Conservation (phyloP, 2,329 filamentous ascomycete genomes). For the Apiospora hydei region DNA sequence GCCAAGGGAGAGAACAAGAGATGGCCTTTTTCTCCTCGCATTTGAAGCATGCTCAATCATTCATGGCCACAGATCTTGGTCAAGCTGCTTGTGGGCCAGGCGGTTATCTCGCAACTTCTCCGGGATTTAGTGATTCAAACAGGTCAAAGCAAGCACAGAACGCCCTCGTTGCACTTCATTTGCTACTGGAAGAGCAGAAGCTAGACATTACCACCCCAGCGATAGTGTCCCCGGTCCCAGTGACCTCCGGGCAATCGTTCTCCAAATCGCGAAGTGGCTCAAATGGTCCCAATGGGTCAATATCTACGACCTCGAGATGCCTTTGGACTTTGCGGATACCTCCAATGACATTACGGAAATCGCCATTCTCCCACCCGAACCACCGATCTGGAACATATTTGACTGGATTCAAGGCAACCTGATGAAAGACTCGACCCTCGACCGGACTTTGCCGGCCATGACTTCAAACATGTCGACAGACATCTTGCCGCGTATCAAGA, state of each 20-base stretch:
- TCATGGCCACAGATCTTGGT: slow-evolving; percentile 66
- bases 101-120: slow-evolving; percentile 72
- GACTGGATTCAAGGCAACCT: slow-evolving; percentile 62
- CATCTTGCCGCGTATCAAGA: slow-evolving; percentile 71
- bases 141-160: slow-evolving; percentile 69
- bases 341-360: slow-evolving; percentile 24
- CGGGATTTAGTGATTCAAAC: slow-evolving; percentile 58
- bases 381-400: slow-evolving; percentile 49
- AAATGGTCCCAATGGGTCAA: slow-evolving; percentile 65
- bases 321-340: slow-evolving; percentile 49
- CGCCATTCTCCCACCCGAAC: slow-evolving; percentile 34
- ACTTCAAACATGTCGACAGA: slow-evolving; percentile 36
- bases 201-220: slow-evolving; percentile 67
- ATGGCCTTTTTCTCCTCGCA: slow-evolving; percentile 56
- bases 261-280: slow-evolving; percentile 84
- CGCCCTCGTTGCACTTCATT: slow-evolving; percentile 78
- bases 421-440: slow-evolving; percentile 35
- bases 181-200: slow-evolving; percentile 90
- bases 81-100: slow-evolving; percentile 57
- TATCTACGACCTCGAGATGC: slow-evolving; percentile 61
- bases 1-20: slow-evolving; percentile 35
- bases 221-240: slow-evolving; percentile 50
- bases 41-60: slow-evolving; percentile 69
- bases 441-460: slow-evolving; percentile 32
- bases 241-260: slow-evolving; percentile 74